These are phyloP conservation scores for Fusarium pininemorale DNA, from an alignment of 2,329 filamentous ascomycete species.

Conservation along the genomic window DNA sequence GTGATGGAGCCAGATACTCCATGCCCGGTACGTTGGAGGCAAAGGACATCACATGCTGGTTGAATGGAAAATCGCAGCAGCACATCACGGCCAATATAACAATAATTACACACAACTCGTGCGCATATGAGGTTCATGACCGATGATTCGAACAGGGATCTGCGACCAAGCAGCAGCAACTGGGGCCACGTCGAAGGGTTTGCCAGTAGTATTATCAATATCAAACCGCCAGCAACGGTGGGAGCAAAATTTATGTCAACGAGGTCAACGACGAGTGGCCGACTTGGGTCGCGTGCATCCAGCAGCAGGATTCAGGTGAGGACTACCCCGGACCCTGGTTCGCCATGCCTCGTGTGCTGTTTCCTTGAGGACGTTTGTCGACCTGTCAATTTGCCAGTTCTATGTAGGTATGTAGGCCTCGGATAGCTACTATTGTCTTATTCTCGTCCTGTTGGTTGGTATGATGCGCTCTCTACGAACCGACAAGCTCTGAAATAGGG, in stretches of 20 bases:
- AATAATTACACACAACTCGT: constrained; percentile 15
- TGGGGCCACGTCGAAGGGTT: constrained; percentile 38
- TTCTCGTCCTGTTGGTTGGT: neutral
- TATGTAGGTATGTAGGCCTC: neutral
- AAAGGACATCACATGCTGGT: neutral
- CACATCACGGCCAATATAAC: constrained; percentile 7
- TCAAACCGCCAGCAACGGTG: constrained; percentile 43
- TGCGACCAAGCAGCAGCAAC: constrained; percentile 33
- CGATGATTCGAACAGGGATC: constrained; percentile 16
- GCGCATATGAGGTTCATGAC: constrained; percentile 9
- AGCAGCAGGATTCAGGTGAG: constrained; percentile 44
- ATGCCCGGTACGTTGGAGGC: neutral
- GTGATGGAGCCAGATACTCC: neutral
- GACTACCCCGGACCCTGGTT: constrained; percentile 36
- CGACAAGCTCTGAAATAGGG: neutral
- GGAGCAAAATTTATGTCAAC: constrained; percentile 33
- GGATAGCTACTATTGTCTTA: neutral
- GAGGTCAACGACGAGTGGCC: constrained; percentile 34
- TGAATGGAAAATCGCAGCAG: constrained; percentile 4
- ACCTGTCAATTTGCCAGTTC: constrained; percentile 21
- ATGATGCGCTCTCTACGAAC: neutral
- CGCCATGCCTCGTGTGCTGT: constrained; percentile 33
- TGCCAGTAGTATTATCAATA: constrained; percentile 37
- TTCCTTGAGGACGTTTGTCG: constrained; percentile 23
- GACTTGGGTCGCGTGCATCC: constrained; percentile 41